Evolutionary conservation across 371 early-diverging fungal species (phyloP).

Genomic region (Massospora cicadina): DNA sequence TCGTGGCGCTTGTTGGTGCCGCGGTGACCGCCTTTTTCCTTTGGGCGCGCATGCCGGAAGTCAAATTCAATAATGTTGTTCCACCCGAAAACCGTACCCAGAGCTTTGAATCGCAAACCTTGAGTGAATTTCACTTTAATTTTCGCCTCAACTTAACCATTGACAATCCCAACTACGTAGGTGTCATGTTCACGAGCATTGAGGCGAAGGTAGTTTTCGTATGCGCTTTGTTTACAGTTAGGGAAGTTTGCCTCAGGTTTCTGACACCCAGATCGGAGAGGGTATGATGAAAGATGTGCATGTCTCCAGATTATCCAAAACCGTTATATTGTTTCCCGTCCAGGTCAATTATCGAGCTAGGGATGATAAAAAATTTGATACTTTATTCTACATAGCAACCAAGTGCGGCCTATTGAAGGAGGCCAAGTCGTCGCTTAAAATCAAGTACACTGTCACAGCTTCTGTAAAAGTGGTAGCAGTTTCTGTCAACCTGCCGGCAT

Average conservation of each 20-base stretch:
- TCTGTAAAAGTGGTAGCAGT: slow-evolving; percentile 6
- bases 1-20: not conserved
- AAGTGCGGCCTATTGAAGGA: slow-evolving; percentile 8
- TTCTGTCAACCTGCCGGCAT: not conserved
- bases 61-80: slow-evolving; percentile 4
- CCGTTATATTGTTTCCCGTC: slow-evolving; percentile 1
- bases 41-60: slow-evolving; percentile 6
- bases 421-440: not conserved
- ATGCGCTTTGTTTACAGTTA: not conserved
- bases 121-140: slow-evolving; percentile 2
- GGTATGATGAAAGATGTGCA: not conserved
- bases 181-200: slow-evolving; percentile 1
- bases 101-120: not conserved
- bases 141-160: slow-evolving; percentile 6
- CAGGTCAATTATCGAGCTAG: not conserved
- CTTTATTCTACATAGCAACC: slow-evolving; percentile 2
- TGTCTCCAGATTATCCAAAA: not conserved
- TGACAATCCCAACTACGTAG: slow-evolving; percentile 9
- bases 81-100: not conserved
- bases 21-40: slow-evolving; percentile 1
- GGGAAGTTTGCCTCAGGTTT: not conserved
- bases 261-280: not conserved
- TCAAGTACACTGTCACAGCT: not conserved
- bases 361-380: not conserved
- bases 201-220: not conserved